A percentile compares a stretch with the other conserved stretches of the same genome.
These are phyloP conservation scores for Wallacemonas sp. DNA, from an alignment of 208 protist species.

Conservation along the genomic window DNA sequence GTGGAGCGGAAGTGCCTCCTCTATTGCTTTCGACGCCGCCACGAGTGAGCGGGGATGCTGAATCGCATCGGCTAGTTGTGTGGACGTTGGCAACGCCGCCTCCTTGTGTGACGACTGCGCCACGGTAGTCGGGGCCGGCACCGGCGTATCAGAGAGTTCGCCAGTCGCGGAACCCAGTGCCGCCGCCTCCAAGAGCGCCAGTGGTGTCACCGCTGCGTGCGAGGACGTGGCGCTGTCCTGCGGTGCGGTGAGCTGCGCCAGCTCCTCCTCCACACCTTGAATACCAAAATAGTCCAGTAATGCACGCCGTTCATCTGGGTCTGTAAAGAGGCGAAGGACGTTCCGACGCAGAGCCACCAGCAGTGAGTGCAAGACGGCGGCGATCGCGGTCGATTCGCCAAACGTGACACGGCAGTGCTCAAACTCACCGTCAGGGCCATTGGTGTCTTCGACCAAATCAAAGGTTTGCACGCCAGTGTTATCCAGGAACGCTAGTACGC, in stretches of 20 bases:
- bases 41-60: slow-evolving; percentile 46
- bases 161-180: not conserved
- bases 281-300: slow-evolving; percentile 41
- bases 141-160: no score
- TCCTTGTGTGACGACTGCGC: not conserved
- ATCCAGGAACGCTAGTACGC: slow-evolving; percentile 82
- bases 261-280: not conserved
- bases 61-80: slow-evolving; percentile 29
- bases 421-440: slow-evolving; percentile 41
- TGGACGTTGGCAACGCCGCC: slow-evolving; percentile 12
- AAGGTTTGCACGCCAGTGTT: slow-evolving; percentile 74
- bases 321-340: slow-evolving; percentile 44
- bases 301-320: slow-evolving; percentile 36
- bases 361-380: slow-evolving; percentile 44
- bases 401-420: slow-evolving; percentile 34
- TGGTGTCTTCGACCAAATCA: slow-evolving; percentile 31
- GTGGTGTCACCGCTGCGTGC: not conserved
- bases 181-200: slow-evolving; percentile 5
- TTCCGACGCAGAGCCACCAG: slow-evolving; percentile 52
- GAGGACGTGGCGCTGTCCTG: not conserved
- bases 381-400: slow-evolving; percentile 29
- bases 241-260: not conserved
- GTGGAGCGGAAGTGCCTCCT: slow-evolving; percentile 48
- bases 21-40: slow-evolving; percentile 38
- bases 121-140: not conserved